These are phyloP conservation scores for Hamamelis virginiana DNA, from an alignment of 164 flowering plant species.

Conservation along the genomic window DNA sequence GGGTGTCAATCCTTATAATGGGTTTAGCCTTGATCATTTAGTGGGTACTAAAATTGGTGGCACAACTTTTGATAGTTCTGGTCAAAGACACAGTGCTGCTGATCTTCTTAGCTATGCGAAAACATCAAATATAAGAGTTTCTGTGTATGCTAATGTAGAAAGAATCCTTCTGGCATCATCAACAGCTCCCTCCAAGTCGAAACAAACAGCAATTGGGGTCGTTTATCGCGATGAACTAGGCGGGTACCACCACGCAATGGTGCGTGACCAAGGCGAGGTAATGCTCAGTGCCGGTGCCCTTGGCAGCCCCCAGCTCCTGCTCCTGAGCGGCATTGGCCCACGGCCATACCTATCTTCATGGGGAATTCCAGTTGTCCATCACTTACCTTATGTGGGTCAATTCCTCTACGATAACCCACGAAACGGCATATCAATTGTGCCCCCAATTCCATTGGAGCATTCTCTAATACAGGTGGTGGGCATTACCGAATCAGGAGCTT, in stretches of 20 bases:
- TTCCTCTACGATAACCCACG: constrained; percentile 76
- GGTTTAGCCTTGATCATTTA: constrained; percentile 54
- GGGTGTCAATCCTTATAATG: constrained; percentile 66
- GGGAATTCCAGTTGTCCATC: constrained; percentile 72
- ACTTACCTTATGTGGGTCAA: constrained; percentile 65
- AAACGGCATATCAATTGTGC: constrained; percentile 64
- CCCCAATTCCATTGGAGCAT: constrained; percentile 58
- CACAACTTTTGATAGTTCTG: constrained; percentile 59
- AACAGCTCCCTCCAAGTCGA: constrained; percentile 10
- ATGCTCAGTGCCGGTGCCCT: constrained; percentile 76
- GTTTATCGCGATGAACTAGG: constrained; percentile 59
- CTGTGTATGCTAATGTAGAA: constrained; percentile 64
- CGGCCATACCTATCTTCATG: constrained; percentile 57
- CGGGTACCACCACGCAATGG: constrained; percentile 65
- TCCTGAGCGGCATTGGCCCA: constrained; percentile 83
- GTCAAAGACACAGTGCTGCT: constrained; percentile 69
- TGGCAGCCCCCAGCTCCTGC: constrained; percentile 84
- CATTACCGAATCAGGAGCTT: constrained; percentile 60
- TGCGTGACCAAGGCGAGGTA: constrained; percentile 61
- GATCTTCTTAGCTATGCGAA: constrained; percentile 58
- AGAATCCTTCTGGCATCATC: constrained; percentile 47
- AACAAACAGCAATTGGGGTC: constrained; percentile 57
- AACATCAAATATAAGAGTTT: constrained; percentile 49
- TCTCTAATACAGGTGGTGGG: constrained; percentile 88
- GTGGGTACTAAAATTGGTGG: constrained; percentile 86